Base-by-base conservation (phyloP, 108 stramenopile genomes). In the Cyclotella baltica region DNA sequence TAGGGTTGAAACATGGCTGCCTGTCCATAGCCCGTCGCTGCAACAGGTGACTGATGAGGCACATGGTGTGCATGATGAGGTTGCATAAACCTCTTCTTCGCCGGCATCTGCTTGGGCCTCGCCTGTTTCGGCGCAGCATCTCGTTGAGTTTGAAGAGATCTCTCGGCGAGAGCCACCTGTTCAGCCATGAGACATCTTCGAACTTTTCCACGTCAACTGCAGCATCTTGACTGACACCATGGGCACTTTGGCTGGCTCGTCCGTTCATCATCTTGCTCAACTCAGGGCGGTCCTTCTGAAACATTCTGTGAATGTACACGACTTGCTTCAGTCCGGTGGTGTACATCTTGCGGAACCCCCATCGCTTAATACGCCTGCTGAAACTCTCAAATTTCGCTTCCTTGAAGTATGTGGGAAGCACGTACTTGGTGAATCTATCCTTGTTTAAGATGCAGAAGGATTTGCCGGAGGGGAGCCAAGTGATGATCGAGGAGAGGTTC, bases 301-400 rank as follows among this genome's bases (percentile, higher is more conserved):
- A 83, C 34, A 66, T 20, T 29, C 73, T 63, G 46, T 83, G 83
- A 37, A 33, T 56, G 77, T 57, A 78, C 8, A 67, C 35, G 55
- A 68, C 66, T 55, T 56, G 51, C 48, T 66, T 55, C 51, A 4
- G 3, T 0, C 30, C 63, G 0, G 62, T 53, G 0, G 37, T 55
- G 50, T 40, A 56, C 4, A 66, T 29, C 36, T 69, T 66, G 65
- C 64, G 74, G 37, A 86, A 86, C 0, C 86, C 88, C 84, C 86
- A 85, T 40, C 86, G 72, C 4, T 76, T 71, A n/a, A 89, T 57
- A 38, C 86, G 86, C n/a, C 88, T 71, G 37, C 70, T 66, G 76
- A 89, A 89, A 25, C 66, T 74, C 13, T 80, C 80, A 59, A 88
- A 82, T 59, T 82, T 88, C 8, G 76, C 59, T 28, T 84, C 84